Evolutionary conservation across 495 filamentous ascomycete genomes (phyloP).

Genomic region (Penicillium diatomitis): DNA sequence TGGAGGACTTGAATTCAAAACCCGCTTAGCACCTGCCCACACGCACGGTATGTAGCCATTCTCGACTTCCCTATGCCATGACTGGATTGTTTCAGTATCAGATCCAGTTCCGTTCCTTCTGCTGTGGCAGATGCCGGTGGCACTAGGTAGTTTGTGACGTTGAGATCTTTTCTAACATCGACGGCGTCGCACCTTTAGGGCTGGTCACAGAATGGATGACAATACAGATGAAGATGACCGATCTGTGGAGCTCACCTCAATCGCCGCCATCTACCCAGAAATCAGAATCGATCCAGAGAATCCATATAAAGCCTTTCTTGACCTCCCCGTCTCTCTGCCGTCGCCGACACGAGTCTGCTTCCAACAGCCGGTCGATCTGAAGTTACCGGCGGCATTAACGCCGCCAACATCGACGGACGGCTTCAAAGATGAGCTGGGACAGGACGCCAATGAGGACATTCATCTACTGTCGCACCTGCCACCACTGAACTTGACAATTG

Average conservation of each 20-base stretch:
- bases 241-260: constrained; percentile 69
- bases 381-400: constrained; percentile 27
- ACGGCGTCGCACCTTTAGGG: neutral
- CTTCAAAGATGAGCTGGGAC: constrained; percentile 16
- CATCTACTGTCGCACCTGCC: constrained; percentile 69
- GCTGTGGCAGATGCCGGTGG: too few species aligned
- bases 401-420: constrained; percentile 39
- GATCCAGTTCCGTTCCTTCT: too few species aligned
- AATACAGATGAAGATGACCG: constrained; percentile 51
- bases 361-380: constrained; percentile 40
- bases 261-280: constrained; percentile 85
- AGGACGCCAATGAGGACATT: constrained; percentile 32
- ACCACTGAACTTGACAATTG: constrained; percentile 57
- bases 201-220: constrained; percentile 20
- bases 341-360: constrained; percentile 63
- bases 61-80: neutral
- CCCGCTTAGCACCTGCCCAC: neutral
- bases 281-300: constrained; percentile 48
- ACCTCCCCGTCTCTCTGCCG: constrained; percentile 62
- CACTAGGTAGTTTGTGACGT: too few species aligned
- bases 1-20: neutral
- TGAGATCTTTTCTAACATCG: neutral
- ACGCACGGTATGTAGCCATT: constrained; percentile 1
- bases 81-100: too few species aligned
- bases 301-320: constrained; percentile 57